These are phyloP conservation scores for Xerocomus minutiporus DNA, from an alignment of 1,284 basidiomycete species.

Conservation along the genomic window DNA sequence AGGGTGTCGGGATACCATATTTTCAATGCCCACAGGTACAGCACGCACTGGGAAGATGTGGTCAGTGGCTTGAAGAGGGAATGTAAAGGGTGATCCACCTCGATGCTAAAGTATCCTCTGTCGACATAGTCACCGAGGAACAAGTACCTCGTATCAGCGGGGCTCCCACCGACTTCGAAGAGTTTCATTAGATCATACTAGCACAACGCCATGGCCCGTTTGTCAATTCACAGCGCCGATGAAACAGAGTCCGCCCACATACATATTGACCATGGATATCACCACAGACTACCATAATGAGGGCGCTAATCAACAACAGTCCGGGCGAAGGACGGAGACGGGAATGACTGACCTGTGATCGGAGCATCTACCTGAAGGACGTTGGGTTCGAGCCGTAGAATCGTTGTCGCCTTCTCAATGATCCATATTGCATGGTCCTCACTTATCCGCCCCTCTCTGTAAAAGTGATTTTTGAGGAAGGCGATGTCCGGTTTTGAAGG, in stretches of 20 bases:
- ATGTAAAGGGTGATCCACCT: conserved; percentile 45
- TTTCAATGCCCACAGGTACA: conserved; percentile 86
- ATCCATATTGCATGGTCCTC: conserved; percentile 91
- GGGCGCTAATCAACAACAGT: conserved; percentile 7
- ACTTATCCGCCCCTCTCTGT: conserved; percentile 88
- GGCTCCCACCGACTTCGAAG: conserved; percentile 92
- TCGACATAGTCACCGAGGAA: conserved; percentile 96
- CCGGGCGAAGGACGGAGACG: background rate
- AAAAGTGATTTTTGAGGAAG: conserved; percentile 98
- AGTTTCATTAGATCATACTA: conserved; percentile 94
- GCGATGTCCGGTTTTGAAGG: conserved; percentile 90
- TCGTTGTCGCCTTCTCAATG: conserved; percentile 71
- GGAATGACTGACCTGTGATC: conserved; percentile 64
- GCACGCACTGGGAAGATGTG: conserved; percentile 66
- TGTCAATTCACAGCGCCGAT: conserved; percentile 19
- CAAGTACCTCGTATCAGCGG: conserved; percentile 88
- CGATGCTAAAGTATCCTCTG: conserved; percentile 89
- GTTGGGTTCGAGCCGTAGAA: conserved; percentile 78
- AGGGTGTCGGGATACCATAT: conserved; percentile 91
- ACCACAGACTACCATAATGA: conserved; percentile 65
- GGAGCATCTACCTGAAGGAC: conserved; percentile 89
- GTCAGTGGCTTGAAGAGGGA: conserved; percentile 4
- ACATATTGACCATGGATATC: conserved; percentile 83
- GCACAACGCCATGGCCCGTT: conserved; percentile 3
- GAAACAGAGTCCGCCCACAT: conserved; percentile 33